These are phyloP conservation scores for Leishmania gerbilli DNA, from an alignment of 208 protist species.

Conservation along the genomic window DNA sequence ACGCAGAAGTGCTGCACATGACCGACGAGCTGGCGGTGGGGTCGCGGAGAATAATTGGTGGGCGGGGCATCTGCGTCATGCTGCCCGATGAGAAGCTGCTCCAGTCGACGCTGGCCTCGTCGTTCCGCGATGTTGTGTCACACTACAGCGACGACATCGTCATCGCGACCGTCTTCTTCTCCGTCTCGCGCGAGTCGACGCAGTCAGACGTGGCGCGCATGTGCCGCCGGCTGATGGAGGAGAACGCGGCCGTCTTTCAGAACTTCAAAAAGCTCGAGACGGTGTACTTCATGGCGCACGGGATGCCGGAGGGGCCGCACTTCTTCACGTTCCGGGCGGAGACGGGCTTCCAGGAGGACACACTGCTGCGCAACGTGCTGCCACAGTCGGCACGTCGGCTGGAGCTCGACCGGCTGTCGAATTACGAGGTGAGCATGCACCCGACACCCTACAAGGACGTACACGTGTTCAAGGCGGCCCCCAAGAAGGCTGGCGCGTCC, in stretches of 20 bases:
- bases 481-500: constrained; percentile 56
- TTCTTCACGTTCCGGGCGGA: constrained; percentile 92
- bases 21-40: constrained; percentile 8
- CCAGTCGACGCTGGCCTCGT: constrained; percentile 28
- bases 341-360: constrained; percentile 88
- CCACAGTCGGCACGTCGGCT: constrained; percentile 95
- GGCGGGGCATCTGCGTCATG: constrained; percentile 56
- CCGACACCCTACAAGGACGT: constrained; percentile 87
- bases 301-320: constrained; percentile 70
- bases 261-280: constrained; percentile 39
- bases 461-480: constrained; percentile 90
- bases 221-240: constrained; percentile 53
- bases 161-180: constrained; percentile 67
- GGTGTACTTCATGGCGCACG: constrained; percentile 77
- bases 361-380: constrained; percentile 94
- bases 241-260: constrained; percentile 34
- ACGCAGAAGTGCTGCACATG: constrained; percentile 34
- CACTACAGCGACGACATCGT: constrained; percentile 33
- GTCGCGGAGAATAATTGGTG: constrained; percentile 13
- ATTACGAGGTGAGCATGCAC: constrained; percentile 93
- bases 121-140: constrained; percentile 41
- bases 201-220: constrained; percentile 46
- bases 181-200: constrained; percentile 47
- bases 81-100: constrained; percentile 62
- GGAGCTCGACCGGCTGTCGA: constrained; percentile 92